Conservation (phyloP, 1,139 yeast species). For the Geotrichum candidum region DNA sequence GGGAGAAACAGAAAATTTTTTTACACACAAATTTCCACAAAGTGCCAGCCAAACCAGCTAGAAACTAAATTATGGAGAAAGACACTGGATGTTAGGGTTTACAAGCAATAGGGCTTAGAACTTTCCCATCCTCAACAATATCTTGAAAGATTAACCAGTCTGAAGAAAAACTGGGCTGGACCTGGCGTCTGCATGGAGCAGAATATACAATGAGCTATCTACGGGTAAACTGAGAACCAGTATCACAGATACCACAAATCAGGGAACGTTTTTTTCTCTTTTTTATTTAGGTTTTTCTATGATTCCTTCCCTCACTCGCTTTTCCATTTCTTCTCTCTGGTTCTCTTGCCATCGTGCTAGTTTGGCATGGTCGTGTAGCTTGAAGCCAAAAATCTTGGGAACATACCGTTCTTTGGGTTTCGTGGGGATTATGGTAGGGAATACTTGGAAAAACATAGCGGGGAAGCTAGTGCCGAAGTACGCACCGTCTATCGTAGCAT, state of each 20-base stretch:
- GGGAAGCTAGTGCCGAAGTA: slow-evolving; percentile 96
- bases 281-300: not conserved
- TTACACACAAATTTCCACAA: not conserved
- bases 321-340: slow-evolving; percentile 57
- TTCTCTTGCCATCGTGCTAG: slow-evolving; percentile 87
- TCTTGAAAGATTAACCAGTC: too few relatives aligned
- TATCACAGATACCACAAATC: not conserved
- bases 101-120: not conserved
- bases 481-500: slow-evolving; percentile 87
- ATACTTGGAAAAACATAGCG: slow-evolving; percentile 90
- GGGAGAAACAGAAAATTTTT: slow-evolving; percentile 7
- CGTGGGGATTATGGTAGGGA: slow-evolving; percentile 62
- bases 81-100: slow-evolving; percentile 5
- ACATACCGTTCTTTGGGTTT: slow-evolving; percentile 75
- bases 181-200: too few relatives aligned
- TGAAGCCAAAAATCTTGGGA: slow-evolving; percentile 91
- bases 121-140: not conserved
- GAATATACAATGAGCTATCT: not conserved
- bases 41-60: not conserved
- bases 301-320: slow-evolving; percentile 26
- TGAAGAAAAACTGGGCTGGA: too few relatives aligned
- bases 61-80: not conserved
- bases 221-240: not conserved
- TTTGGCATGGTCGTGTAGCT: slow-evolving; percentile 83
- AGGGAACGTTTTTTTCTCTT: not conserved